These are phyloP conservation scores for Pleurotus ostreatus DNA, from an alignment of 768 basidiomycete genomes.

Conservation along the genomic window DNA sequence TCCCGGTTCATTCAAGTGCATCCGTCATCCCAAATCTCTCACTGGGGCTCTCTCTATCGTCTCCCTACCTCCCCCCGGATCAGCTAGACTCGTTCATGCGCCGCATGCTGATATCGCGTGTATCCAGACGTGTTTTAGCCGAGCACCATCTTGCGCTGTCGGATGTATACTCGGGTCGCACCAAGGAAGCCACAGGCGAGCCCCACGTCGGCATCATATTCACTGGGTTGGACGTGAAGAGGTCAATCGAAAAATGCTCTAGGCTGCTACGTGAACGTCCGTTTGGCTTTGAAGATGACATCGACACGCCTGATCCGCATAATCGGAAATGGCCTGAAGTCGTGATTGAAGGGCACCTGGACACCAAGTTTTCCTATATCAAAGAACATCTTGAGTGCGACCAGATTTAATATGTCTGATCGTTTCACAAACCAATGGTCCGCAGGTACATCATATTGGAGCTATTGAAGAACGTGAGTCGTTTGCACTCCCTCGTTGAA, in stretches of 20 bases:
- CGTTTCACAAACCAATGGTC: neutral
- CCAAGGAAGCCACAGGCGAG: constrained; percentile 31
- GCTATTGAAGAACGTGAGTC: constrained; percentile 78
- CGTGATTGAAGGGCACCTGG: constrained; percentile 66
- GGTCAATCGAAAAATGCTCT: constrained; percentile 68
- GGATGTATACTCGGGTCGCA: constrained; percentile 40
- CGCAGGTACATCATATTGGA: constrained; percentile 83
- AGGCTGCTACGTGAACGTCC: constrained; percentile 49
- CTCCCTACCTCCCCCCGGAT: constrained; percentile 73
- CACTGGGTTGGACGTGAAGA: constrained; percentile 66
- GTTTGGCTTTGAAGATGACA: constrained; percentile 36
- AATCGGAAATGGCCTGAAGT: constrained; percentile 56
- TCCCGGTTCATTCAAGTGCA: constrained; percentile 37
- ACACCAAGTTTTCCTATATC: constrained; percentile 77
- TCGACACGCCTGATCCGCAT: constrained; percentile 14
- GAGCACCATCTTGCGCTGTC: constrained; percentile 89
- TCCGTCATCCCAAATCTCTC: constrained; percentile 78
- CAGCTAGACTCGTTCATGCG: constrained; percentile 84
- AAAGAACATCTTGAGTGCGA: constrained; percentile 81
- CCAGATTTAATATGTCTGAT: constrained; percentile 3
- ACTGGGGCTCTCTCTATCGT: constrained; percentile 81
- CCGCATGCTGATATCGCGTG: constrained; percentile 87
- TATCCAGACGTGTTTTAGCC: constrained; percentile 83
- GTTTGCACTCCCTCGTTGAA: neutral
- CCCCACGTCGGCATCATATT: constrained; percentile 83